Conservation (phyloP, 768 basidiomycete species). For the Russula virescens region DNA sequence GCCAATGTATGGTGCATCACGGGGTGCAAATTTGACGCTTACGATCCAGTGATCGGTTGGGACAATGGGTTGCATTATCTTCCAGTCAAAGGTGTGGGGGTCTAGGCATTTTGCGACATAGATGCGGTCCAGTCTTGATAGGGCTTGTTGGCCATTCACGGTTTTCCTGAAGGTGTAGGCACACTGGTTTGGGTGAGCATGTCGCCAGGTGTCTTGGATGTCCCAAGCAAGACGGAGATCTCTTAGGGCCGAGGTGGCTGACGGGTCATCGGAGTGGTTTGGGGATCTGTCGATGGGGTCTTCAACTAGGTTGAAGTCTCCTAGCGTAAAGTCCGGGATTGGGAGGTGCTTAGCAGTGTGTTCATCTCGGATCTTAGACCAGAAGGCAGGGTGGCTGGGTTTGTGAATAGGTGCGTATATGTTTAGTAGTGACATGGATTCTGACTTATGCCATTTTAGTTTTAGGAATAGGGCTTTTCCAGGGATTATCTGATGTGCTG, state of each 20-base stretch:
- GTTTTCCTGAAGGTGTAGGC: neutral
- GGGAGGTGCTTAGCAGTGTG: too few relatives aligned
- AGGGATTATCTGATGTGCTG: neutral
- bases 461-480: neutral
- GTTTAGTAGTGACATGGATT: neutral
- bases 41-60: constrained; percentile 2
- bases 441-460: neutral
- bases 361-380: neutral
- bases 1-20: neutral
- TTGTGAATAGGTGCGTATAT: neutral
- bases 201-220: neutral
- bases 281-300: neutral
- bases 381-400: neutral
- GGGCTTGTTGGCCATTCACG: too few relatives aligned
- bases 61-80: accelerated
- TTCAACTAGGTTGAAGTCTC: neutral
- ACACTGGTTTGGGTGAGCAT: neutral
- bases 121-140: constrained; percentile 7
- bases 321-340: neutral
- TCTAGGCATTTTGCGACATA: neutral
- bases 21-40: neutral
- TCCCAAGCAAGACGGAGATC: neutral
- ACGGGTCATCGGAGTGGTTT: neutral
- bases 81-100: neutral
- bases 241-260: neutral